Base-by-base conservation (phyloP, 2,329 filamentous ascomycete species). In the Sphaerostilbella broomeana region DNA sequence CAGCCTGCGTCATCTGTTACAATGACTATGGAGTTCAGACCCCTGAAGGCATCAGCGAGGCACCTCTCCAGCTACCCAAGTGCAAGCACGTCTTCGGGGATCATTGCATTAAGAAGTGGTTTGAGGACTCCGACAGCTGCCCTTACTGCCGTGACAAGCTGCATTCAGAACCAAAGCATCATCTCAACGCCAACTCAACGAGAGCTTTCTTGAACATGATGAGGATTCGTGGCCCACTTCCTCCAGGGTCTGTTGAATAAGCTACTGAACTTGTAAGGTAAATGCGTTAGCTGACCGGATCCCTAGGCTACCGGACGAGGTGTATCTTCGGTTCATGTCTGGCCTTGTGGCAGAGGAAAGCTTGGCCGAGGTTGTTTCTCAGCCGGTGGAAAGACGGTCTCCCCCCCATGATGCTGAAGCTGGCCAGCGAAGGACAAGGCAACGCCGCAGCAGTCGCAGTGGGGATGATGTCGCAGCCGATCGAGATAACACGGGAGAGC, bases 11-110 rank as follows among this genome's bases (percentile, higher is more conserved):
- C 15, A 81, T 81, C 43, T 81, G 77, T 58, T 81, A 81, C 51
- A 79, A 79, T 46, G 74, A 79, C 7, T 80, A 72, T 48, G 75
- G 74, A 22, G 62, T 69, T 11, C 55, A 62, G 42, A 76, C 70
- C 19, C 75, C 77, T 0, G 78, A 81, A 46, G 77, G 76, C 2
- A 57, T 74, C 15, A 67, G 63, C 31, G 78, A 82, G 52, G 62
- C 58, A 3, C 74, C 78, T 1, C 55, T 81, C 12, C 72, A 73
- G 15, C 57, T 81, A 13, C 77, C 78, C 3, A 72, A 68, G 47
- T 82, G 78, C 63, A 76, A 73, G 47, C 78, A 82, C 48, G 56
- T 81, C 6, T 82, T 82, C 54, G 78, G 78, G 13, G 69, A 79
- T 40, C 67, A 72, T 48, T 82, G 78, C 54, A 77, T 82, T 47